A percentile compares a stretch with the other conserved stretches of the same genome.
Conservation (phyloP, 2,329 filamentous ascomycete genomes). For the Xylariales sp. region DNA sequence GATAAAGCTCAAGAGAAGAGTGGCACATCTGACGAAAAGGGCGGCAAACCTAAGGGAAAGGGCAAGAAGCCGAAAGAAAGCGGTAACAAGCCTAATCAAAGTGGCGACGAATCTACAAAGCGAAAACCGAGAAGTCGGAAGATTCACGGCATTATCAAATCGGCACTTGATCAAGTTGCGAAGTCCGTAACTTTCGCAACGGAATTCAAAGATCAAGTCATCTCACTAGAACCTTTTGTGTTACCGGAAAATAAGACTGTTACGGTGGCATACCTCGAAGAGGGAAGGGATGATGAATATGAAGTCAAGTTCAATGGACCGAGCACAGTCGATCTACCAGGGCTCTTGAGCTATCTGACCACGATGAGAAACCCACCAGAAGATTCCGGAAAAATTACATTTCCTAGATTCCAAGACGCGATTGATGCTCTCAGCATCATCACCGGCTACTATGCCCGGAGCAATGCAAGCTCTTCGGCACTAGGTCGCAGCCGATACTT, state of each 20-base stretch:
- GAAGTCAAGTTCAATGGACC: constrained; percentile 58
- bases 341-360: constrained; percentile 58
- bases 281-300: constrained; percentile 52
- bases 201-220: constrained; percentile 63
- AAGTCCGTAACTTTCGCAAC: constrained; percentile 54
- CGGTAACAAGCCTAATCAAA: too few relatives aligned
- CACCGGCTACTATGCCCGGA: constrained; percentile 58
- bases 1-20: background rate
- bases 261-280: constrained; percentile 52
- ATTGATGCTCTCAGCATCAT: constrained; percentile 66
- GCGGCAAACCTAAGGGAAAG: constrained; percentile 31
- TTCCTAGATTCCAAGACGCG: constrained; percentile 61
- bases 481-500: constrained; percentile 64
- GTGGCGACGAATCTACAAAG: background rate
- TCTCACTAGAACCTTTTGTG: constrained; percentile 54
- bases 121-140: constrained; percentile 52
- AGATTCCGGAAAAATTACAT: constrained; percentile 52
- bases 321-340: constrained; percentile 52
- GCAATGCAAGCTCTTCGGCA: constrained; percentile 52
- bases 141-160: constrained; percentile 56
- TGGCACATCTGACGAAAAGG: background rate
- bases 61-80: too few relatives aligned
- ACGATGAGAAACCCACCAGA: constrained; percentile 55
- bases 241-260: constrained; percentile 53
- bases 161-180: constrained; percentile 53